Evolutionary conservation across 352 stramenopile species (phyloP).

Genomic region (Poterioochromonas sp.): DNA sequence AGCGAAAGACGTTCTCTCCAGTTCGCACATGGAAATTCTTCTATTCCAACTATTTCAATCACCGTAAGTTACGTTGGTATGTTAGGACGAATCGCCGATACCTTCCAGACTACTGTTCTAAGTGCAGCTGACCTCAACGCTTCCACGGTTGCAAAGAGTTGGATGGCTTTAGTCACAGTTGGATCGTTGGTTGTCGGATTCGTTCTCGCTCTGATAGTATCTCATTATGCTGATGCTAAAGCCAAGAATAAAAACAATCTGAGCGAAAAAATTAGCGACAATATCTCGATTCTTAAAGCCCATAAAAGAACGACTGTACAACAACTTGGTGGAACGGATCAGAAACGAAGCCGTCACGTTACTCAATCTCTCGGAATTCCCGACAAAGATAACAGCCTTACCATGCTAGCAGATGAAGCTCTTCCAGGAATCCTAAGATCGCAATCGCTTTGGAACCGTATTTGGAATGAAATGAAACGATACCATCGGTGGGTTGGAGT

Average conservation of each 20-base stretch:
- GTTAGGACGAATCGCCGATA: not conserved
- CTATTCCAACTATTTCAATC: not conserved
- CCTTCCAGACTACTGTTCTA: not conserved
- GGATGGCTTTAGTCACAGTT: not conserved
- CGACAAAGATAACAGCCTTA: no score
- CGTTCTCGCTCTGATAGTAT: not conserved
- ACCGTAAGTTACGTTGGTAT: not conserved
- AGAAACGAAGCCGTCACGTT: no score
- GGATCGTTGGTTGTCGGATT: not conserved
- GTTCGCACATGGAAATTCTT: slow-evolving; percentile 13
- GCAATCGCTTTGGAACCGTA: not conserved
- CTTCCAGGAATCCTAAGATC: not conserved
- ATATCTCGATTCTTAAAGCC: no score
- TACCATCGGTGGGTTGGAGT: slow-evolving; percentile 13
- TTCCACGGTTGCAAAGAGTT: not conserved
- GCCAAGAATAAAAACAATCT: no score
- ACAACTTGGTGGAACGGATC: no score
- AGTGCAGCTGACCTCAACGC: not conserved
- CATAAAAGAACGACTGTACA: no score
- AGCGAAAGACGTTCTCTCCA: slow-evolving; percentile 10
- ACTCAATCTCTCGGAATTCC: no score
- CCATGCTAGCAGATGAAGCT: no score
- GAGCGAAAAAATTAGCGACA: no score
- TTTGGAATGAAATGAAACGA: not conserved
- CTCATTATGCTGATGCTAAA: no score